phyloP scores from a whole-genome alignment of 2,329 filamentous ascomycete genomes.

The Claviceps digitariae region DNA sequence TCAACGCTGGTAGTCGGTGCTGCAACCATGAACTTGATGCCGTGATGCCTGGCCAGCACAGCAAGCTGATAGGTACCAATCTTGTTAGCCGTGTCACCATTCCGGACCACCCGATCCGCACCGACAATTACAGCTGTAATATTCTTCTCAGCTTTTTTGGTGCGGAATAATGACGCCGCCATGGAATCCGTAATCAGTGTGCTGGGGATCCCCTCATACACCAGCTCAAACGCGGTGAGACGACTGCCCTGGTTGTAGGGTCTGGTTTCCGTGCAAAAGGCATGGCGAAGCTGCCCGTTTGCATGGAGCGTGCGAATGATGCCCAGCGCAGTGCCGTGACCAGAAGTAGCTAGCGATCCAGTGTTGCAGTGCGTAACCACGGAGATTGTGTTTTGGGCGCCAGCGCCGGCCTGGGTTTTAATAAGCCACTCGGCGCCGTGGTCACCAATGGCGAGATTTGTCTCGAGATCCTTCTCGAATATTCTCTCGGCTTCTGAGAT shows the following conservation, averaged over 20 bases:
- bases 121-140: slow-evolving; percentile 86
- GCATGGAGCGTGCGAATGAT: slow-evolving; percentile 76
- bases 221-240: slow-evolving; percentile 90
- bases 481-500: slow-evolving; percentile 74
- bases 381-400: slow-evolving; percentile 43
- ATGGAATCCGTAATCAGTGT: slow-evolving; percentile 94
- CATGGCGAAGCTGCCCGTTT: slow-evolving; percentile 55
- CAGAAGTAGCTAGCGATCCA: slow-evolving; percentile 88
- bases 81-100: slow-evolving; percentile 97
- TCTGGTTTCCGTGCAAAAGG: slow-evolving; percentile 92
- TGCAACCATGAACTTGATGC: slow-evolving; percentile 87
- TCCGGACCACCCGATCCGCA: slow-evolving; percentile 86
- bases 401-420: slow-evolving; percentile 38
- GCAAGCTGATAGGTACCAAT: slow-evolving; percentile 91
- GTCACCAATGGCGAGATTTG: slow-evolving; percentile 75
- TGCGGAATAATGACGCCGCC: slow-evolving; percentile 71
- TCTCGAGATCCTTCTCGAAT: slow-evolving; percentile 71
- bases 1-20: slow-evolving; percentile 93
- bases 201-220: slow-evolving; percentile 80
- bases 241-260: slow-evolving; percentile 97
- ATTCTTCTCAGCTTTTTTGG: slow-evolving; percentile 46
- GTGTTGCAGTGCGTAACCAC: slow-evolving; percentile 97
- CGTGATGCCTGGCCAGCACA: slow-evolving; percentile 78
- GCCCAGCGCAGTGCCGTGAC: slow-evolving; percentile 91
- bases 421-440: slow-evolving; percentile 80